These are phyloP conservation scores for Chenopodium berlandieri DNA, from an alignment of 148 eudicot species.

Conservation along the genomic window DNA sequence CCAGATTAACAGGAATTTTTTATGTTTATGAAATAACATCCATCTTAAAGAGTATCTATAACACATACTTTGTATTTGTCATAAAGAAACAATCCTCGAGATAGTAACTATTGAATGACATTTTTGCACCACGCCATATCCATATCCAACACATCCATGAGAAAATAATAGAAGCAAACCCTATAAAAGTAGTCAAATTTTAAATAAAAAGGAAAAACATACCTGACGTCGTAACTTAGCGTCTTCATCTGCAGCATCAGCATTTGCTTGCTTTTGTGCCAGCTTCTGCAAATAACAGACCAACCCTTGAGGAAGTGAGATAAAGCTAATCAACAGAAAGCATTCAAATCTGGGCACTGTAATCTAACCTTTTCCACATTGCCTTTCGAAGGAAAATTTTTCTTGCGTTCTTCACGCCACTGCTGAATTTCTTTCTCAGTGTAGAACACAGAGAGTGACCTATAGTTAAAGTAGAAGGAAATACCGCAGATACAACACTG, in stretches of 20 bases:
- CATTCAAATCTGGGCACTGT: not conserved
- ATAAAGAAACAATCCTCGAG: not conserved
- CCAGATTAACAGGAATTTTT: too few species aligned
- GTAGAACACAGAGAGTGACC: slow-evolving; percentile 57
- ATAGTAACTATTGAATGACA: not conserved
- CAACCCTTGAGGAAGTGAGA: slow-evolving; percentile 3
- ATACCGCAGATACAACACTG: not conserved
- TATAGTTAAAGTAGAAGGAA: slow-evolving; percentile 26
- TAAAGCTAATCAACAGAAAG: not conserved
- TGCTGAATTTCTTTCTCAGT: slow-evolving; percentile 71
- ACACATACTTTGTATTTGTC: not conserved
- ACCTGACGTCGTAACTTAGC: slow-evolving; percentile 80
- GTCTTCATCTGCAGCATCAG: slow-evolving; percentile 40
- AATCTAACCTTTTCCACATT: slow-evolving; percentile 61
- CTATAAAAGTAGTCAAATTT: not conserved
- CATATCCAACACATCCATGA: not conserved
- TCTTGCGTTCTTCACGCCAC: slow-evolving; percentile 91
- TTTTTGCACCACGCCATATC: not conserved
- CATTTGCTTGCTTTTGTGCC: slow-evolving; percentile 34
- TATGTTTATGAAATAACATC: too few species aligned
- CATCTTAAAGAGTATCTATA: too few species aligned
- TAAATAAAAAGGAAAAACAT: slow-evolving; percentile 4
- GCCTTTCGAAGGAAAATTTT: slow-evolving; percentile 63
- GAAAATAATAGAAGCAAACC: not conserved
- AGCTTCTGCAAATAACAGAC: slow-evolving; percentile 48